A percentile compares a stretch with the other conserved stretches of the same genome.
Evolutionary conservation across 305 asterid species (phyloP).

Genomic region (Caryopteris hybrid): DNA sequence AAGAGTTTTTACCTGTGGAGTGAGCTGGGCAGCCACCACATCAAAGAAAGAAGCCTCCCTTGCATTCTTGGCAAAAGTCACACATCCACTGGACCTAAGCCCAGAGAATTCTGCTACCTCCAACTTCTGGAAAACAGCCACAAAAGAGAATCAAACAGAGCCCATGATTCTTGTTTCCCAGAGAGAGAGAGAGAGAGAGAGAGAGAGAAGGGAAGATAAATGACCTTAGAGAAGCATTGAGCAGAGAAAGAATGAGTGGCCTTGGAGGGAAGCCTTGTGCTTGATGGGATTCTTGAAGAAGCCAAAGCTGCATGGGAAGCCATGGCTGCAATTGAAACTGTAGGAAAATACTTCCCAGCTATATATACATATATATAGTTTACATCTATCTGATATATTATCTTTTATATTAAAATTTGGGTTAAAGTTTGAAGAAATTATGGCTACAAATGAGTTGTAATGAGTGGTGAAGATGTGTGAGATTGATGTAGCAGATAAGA

Average conservation of each 20-base stretch:
- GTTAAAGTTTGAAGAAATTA: slow-evolving; percentile 18
- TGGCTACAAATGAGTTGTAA: slow-evolving; percentile 40
- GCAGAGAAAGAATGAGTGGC: slow-evolving; percentile 41
- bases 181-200: neutral
- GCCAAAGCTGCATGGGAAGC: slow-evolving; percentile 90
- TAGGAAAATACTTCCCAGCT: neutral
- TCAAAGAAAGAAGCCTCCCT: slow-evolving; percentile 57
- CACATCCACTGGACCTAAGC: slow-evolving; percentile 56
- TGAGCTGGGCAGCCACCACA: slow-evolving; percentile 56
- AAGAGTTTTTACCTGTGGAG: slow-evolving; percentile 35
- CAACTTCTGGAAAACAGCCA: slow-evolving; percentile 39
- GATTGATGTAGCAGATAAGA: slow-evolving; percentile 53
- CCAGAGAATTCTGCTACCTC: slow-evolving; percentile 77
- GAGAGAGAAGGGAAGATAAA: neutral
- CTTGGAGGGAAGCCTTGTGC: slow-evolving; percentile 54
- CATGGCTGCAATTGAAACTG: slow-evolving; percentile 58
- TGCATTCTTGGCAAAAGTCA: slow-evolving; percentile 42
- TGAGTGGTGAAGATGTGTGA: slow-evolving; percentile 58
- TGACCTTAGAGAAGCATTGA: slow-evolving; percentile 71
- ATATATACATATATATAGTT: slow-evolving; percentile 14
- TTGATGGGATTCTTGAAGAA: slow-evolving; percentile 78
- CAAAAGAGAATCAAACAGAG: neutral
- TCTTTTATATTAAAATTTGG: neutral
- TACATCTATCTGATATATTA: neutral
- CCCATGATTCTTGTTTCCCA: no score